Base-by-base conservation (phyloP, 2,329 filamentous ascomycete species). In the Aspergillus fructus region DNA sequence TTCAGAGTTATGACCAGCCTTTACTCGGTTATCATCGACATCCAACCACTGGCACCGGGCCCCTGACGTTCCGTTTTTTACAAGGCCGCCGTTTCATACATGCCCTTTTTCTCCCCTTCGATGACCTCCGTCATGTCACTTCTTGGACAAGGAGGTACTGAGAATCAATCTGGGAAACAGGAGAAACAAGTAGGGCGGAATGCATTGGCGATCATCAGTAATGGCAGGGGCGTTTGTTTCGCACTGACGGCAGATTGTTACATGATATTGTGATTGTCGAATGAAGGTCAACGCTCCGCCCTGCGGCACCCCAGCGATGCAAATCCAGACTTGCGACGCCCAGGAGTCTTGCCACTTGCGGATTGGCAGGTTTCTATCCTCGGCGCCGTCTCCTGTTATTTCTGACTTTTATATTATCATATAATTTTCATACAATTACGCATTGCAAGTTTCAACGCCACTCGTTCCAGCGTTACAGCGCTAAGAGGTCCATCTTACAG, bases 331-430 rank as follows among this genome's bases (percentile, higher is more conserved):
- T 48, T 57, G 43, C 21, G 45, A 34, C 17, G 46, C 51, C 50
- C 53, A 56, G 49, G 42, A 56, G 45, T 43, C 34, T 63, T 58
- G 60, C 62, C 62, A 62, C 62, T 55, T 53, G 40, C 7, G 47
- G 55, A 49, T 54, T 60, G 51, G 60, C 53, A 39, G 47, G 43
- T 53, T 51, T 37, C 48, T 54, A 8, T 37, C 40, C 43, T 33
- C 40, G 40, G 37, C 40, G 40, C 52, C 48, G 42, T 42, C 50
- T 56, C 33, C 30, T 30, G 46, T 49, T 58, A 57, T 51, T 57
- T 54, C 54, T 49, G 45, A 27, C 47, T 21, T 21, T 48, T 37
- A 27, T 58, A 17, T 34, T 40, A 55, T 46, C 50, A 27, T 53
- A 37, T 52, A 37, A 39, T 56, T 41, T 57, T 27, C 45, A 53